Percentiles rank a stretch among this genome's conserved stretches.
Conservation (phyloP, 192 early-diverging fungal genomes). For the Martensiomyces pterosporus region DNA sequence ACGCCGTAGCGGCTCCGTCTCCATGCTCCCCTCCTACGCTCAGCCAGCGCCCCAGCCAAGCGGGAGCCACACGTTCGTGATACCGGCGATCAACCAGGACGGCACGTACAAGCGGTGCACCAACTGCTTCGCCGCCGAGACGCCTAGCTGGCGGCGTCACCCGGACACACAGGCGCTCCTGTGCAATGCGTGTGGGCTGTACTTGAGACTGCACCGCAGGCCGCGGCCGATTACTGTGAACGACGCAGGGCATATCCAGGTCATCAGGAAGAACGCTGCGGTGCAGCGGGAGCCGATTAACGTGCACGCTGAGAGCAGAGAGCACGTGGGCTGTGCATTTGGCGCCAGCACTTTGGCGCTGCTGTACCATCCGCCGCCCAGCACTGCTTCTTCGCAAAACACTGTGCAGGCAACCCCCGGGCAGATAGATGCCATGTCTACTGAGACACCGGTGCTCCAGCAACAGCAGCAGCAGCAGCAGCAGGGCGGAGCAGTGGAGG, state of each 20-base stretch:
- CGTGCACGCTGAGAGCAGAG: too few species aligned
- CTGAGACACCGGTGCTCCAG: too few species aligned
- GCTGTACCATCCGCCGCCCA: too few species aligned
- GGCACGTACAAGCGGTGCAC: conserved; percentile 47
- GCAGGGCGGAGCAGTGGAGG: too few species aligned
- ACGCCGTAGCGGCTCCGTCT: conserved; percentile 8
- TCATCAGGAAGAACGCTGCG: conserved; percentile 45
- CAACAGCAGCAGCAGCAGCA: too few species aligned
- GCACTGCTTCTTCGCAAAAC: too few species aligned
- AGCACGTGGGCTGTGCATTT: too few species aligned
- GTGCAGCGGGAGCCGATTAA: conserved; percentile 43
- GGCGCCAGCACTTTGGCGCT: too few species aligned
- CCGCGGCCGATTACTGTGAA: conserved; percentile 32
- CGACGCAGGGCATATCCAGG: conserved; percentile 37
- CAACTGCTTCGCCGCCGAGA: conserved; percentile 58
- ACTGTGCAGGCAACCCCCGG: too few species aligned
- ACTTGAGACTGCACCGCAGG: conserved; percentile 36
- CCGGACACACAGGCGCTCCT: conserved; percentile 56
- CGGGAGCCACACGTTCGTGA: conserved; percentile 8
- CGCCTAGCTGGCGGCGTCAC: conserved; percentile 64
- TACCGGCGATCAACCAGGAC: conserved; percentile 45
- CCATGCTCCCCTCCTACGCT: neutral
- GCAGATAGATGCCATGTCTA: too few species aligned
- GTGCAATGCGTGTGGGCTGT: too few species aligned
- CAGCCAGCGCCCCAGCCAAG: neutral